Evolutionary conservation across 2,329 filamentous ascomycete species (phyloP).

Genomic region (Boeremia exigua): DNA sequence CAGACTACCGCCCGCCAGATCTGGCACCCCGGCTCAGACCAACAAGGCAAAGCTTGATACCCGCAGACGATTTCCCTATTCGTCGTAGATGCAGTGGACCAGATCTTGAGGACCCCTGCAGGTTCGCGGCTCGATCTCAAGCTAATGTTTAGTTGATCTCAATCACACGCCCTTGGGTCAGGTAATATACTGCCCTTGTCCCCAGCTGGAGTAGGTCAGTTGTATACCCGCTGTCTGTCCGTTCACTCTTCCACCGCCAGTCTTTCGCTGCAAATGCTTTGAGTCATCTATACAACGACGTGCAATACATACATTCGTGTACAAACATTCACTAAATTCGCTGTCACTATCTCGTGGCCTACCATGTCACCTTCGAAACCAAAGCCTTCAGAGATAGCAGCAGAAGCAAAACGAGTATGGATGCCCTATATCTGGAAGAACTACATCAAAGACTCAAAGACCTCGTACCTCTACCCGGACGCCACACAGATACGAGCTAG

Average conservation of each 20-base stretch:
- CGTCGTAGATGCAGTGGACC: constrained; percentile 32
- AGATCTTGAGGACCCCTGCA: constrained; percentile 32
- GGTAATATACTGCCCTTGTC: constrained; percentile 39
- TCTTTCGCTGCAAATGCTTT: constrained; percentile 15
- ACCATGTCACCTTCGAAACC: constrained; percentile 65
- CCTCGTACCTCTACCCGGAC: constrained; percentile 64
- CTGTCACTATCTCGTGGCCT: constrained; percentile 2
- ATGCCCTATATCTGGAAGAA: constrained; percentile 68
- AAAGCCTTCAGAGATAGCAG: constrained; percentile 72
- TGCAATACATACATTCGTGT: constrained; percentile 6
- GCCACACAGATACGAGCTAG: constrained; percentile 49
- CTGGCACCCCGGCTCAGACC: constrained; percentile 30
- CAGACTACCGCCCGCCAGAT: constrained; percentile 28
- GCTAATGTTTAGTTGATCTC: constrained; percentile 39
- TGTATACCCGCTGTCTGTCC: constrained; percentile 13
- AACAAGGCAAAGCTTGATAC: constrained; percentile 32
- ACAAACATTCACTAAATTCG: constrained; percentile 4
- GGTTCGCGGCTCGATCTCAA: constrained; percentile 36
- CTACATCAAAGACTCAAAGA: constrained; percentile 61
- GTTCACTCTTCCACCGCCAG: constrained; percentile 6
- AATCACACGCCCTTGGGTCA: constrained; percentile 36
- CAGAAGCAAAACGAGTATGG: constrained; percentile 73
- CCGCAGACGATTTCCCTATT: constrained; percentile 37
- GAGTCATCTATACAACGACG: constrained; percentile 1
- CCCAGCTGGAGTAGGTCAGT: constrained; percentile 21